Percentiles rank a stretch among this genome's conserved stretches.
Conservation (phyloP, 2,329 filamentous ascomycete species). For the Paradendryphiella salina region DNA sequence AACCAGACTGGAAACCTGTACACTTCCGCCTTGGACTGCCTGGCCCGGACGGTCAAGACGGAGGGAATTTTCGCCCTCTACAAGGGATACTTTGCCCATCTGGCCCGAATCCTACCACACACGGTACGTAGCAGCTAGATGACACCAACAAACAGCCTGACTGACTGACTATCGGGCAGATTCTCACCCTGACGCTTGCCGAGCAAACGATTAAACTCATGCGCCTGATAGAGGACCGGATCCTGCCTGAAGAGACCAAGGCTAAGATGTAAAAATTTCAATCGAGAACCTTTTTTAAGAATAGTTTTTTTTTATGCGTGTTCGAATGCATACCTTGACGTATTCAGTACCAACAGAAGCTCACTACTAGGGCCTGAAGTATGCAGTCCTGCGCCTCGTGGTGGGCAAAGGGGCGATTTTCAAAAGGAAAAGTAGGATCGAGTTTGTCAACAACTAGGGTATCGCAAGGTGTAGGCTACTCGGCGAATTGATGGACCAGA, state of each 20-base stretch:
- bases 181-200: constrained; percentile 87
- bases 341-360: too few relatives aligned
- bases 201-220: constrained; percentile 97
- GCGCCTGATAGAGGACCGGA: constrained; percentile 70
- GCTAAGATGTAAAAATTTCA: constrained; percentile 49
- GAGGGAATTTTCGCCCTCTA: constrained; percentile 93
- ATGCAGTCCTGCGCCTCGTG: too few relatives aligned
- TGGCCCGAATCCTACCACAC: constrained; percentile 91
- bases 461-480: too few relatives aligned
- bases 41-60: constrained; percentile 85
- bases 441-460: too few relatives aligned
- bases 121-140: constrained; percentile 59
- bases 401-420: too few relatives aligned
- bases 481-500: too few relatives aligned
- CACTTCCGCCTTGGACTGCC: constrained; percentile 86
- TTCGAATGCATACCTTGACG: too few relatives aligned
- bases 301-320: too few relatives aligned
- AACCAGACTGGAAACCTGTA: constrained; percentile 99
- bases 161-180: constrained; percentile 49
- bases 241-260: constrained; percentile 54
- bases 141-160: too few relatives aligned
- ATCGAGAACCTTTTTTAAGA: neutral
- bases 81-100: constrained; percentile 94
- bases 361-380: too few relatives aligned
- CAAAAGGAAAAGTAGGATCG: too few relatives aligned